phyloP scores from a whole-genome alignment of 139 green algal genomes.

The Chlamydomonas sp. region DNA sequence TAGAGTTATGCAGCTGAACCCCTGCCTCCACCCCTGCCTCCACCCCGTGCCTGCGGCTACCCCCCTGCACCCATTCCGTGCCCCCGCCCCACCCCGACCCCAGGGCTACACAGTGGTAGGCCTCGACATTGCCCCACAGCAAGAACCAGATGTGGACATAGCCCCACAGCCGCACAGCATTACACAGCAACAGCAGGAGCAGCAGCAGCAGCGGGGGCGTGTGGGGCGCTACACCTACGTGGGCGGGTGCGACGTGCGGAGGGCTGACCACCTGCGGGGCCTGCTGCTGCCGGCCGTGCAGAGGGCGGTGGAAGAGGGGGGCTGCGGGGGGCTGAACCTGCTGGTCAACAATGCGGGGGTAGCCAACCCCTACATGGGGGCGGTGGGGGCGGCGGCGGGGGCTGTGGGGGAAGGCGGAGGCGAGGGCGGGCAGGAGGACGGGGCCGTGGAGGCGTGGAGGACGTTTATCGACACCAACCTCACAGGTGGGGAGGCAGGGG shows the following conservation, averaged over 20 bases:
- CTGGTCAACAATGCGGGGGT: constrained; percentile 53
- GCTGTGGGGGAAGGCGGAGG: too few species aligned
- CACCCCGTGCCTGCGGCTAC: too few species aligned
- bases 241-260: background rate
- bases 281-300: background rate
- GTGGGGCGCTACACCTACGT: constrained; percentile 8
- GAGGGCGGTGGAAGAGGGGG: background rate
- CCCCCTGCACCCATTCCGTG: too few species aligned
- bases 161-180: too few species aligned
- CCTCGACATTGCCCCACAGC: background rate
- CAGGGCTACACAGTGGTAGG: constrained; percentile 14
- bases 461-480: constrained; percentile 47
- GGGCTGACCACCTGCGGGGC: background rate
- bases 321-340: constrained; percentile 3
- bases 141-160: background rate
- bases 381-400: background rate
- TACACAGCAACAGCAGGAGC: background rate
- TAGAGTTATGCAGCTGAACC: too few species aligned
- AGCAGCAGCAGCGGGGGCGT: background rate
- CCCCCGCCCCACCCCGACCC: too few species aligned
- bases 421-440: too few species aligned
- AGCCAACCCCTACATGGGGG: constrained; percentile 7
- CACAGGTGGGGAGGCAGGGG: constrained; percentile 1
- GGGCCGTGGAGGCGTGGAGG: constrained; percentile 14
- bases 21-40: too few species aligned